A percentile compares a stretch with the other conserved stretches of the same genome.
Conservation (phyloP, 441 rosid species). For the Pelargonium fulgidum region DNA sequence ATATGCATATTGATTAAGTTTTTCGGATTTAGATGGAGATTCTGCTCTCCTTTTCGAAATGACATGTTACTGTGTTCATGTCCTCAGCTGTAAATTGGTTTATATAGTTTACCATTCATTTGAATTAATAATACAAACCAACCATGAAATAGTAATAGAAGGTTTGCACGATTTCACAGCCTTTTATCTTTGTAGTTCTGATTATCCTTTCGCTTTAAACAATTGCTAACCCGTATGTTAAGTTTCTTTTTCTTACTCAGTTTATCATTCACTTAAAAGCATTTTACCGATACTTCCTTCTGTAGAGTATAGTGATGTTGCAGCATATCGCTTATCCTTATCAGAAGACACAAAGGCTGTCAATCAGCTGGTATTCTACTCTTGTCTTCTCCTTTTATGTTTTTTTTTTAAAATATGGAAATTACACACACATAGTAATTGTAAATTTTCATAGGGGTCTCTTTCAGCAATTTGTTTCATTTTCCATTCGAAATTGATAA, state of each 20-base stretch:
- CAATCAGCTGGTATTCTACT: constrained; percentile 72
- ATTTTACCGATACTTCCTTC: constrained; percentile 3
- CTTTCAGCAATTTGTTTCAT: neutral
- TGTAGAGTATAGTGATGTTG: constrained; percentile 87
- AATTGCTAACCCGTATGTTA: too few relatives aligned
- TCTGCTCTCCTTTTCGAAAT: neutral
- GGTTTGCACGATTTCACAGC: neutral
- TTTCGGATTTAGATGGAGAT: neutral
- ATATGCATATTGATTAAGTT: neutral
- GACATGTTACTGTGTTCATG: neutral
- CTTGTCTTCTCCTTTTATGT: constrained; percentile 14
- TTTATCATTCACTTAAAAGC: neutral
- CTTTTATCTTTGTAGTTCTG: neutral
- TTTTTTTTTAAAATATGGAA: constrained; percentile 6
- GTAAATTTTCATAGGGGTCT: neutral
- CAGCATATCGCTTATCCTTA: constrained; percentile 82
- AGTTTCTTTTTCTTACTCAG: neutral
- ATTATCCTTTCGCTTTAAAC: neutral
- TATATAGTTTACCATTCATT: constrained; percentile 3
- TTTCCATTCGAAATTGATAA: constrained; percentile 14
- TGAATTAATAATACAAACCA: neutral
- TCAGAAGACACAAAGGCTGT: constrained; percentile 99
- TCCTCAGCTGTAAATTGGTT: neutral
- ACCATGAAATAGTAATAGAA: neutral
- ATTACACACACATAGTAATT: constrained; percentile 2